phyloP scores from a whole-genome alignment of 257 asterid species.

The Thymus mandschuricus region DNA sequence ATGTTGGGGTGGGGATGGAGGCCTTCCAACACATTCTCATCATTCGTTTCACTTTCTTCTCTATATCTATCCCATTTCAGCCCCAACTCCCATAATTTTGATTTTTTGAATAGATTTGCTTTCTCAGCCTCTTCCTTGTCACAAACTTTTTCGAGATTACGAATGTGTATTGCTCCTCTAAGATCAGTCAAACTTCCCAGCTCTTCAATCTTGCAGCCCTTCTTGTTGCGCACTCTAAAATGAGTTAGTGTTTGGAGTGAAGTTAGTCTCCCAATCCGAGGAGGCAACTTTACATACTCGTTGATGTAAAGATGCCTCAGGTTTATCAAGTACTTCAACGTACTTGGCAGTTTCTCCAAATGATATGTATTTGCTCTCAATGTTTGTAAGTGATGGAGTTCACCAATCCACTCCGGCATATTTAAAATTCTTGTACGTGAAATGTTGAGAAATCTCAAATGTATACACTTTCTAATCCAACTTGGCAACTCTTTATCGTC shows the following conservation, averaged over 20 bases:
- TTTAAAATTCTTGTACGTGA: not conserved
- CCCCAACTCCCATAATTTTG: not conserved
- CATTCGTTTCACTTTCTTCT: not conserved
- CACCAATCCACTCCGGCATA: too few species aligned
- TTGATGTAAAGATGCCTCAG: constrained; percentile 20
- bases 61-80: not conserved
- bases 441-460: not conserved
- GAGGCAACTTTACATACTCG: too few species aligned
- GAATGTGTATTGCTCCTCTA: not conserved
- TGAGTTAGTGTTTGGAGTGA: too few species aligned
- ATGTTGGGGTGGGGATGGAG: constrained; percentile 7
- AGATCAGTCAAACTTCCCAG: not conserved
- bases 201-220: not conserved
- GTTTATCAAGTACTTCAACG: constrained; percentile 12
- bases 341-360: constrained; percentile 16
- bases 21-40: constrained; percentile 23
- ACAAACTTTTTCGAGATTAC: not conserved
- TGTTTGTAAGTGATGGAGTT: too few species aligned
- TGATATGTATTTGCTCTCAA: not conserved
- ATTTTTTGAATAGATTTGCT: not conserved
- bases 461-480: not conserved
- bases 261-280: too few species aligned
- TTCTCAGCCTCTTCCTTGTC: not conserved
- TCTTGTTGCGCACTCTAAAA: too few species aligned
- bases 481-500: not conserved